phyloP scores from a whole-genome alignment of 306 rosid species.

The Corylus avellana region DNA sequence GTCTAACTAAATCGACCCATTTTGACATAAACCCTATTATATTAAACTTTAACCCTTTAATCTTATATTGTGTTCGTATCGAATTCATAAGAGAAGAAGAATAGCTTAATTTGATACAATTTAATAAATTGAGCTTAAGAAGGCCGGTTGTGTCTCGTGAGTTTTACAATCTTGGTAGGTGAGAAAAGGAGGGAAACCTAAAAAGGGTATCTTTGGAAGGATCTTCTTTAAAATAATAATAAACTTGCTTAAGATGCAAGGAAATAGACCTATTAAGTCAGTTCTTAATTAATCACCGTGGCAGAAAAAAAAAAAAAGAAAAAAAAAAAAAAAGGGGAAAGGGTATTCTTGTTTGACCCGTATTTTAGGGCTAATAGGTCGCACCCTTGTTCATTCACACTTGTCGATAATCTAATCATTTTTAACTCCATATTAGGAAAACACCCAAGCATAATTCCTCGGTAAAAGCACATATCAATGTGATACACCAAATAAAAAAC shows the following conservation, averaged over 20 bases:
- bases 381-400: not conserved
- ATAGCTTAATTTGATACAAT: not conserved
- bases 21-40: too few relatives aligned
- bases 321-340: not conserved
- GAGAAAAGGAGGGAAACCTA: constrained; percentile 15
- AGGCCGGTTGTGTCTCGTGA: not conserved
- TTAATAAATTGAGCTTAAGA: not conserved
- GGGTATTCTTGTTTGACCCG: constrained; percentile 34
- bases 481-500: not conserved
- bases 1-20: too few relatives aligned
- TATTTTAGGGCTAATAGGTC: constrained; percentile 17
- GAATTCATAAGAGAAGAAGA: too few relatives aligned
- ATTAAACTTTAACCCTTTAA: too few relatives aligned
- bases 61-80: too few relatives aligned
- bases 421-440: not conserved
- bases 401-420: not conserved
- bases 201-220: constrained; percentile 3
- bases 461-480: not conserved
- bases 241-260: constrained; percentile 12
- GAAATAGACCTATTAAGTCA: not conserved
- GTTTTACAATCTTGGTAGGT: constrained; percentile 7
- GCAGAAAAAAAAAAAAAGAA: not conserved
- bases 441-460: not conserved
- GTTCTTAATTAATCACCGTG: not conserved
- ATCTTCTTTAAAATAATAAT: not conserved